Base-by-base conservation (phyloP, 805 yeast species). In the Schwanniomyces yamadae region DNA sequence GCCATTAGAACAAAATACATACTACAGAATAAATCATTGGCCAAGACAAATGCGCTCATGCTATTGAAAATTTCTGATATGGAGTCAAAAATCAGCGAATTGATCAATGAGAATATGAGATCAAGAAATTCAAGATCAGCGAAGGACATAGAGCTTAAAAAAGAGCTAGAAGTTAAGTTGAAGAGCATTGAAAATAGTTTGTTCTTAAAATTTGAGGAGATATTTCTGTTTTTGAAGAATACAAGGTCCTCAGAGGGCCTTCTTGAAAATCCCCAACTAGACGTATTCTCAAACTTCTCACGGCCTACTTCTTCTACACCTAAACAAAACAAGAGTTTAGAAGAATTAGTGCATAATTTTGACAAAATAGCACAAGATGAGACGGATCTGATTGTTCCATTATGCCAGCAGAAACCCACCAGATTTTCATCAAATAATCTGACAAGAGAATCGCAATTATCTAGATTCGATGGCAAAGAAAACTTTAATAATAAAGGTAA, bases 11-110 rank as follows among this genome's bases (percentile, higher is more conserved):
- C 69, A 57, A 49, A 57, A 30, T 70, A 63, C 35, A 32, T 54
- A 5, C 52, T 51, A n/a, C 82, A 77, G 48, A 83, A 83, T 55
- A 67, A 66, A 35, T 70, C 73, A n/a, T 56, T 84, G 18, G 86
- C 86, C 1, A 75, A 69, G 42, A 74, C 71, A 33, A 81, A 79
- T 51, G 71, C 82, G 3, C 52, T 66, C 15, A 59, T 82, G 52
- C 63, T 73, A 67, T 52, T 69, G 24, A 75, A 67, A 44, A 62
- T 82, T 17, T 55, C 71, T 4, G 77, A 71, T 19, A 54, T 84
- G 52, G 87, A 82, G 52, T 51, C 58, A 9, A 72, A 66, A 39
- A 52, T 80, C 16, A 61, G 69, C 15, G 76, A 71, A 13, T 53
- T 79, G 45, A 66, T 71, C 10, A 70, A 66, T 39, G 81, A 78